These are phyloP conservation scores for Crithidia mellificae DNA, from an alignment of 208 protist genomes.

Conservation along the genomic window DNA sequence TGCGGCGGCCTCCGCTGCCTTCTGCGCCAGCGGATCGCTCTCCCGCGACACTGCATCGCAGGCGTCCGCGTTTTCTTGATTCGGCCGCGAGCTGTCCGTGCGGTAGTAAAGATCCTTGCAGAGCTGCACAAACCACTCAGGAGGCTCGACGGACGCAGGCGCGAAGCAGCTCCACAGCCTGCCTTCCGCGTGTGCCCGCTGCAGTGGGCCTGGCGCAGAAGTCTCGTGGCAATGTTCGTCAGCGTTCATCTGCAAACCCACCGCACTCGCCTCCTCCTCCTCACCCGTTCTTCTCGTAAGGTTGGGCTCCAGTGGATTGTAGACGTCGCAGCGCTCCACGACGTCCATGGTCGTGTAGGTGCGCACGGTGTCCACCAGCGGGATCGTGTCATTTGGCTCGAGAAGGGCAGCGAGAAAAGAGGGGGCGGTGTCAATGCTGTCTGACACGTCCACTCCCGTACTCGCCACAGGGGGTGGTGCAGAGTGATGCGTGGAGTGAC, in stretches of 20 bases:
- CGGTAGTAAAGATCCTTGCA: constrained; percentile 84
- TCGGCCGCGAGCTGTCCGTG: constrained; percentile 36
- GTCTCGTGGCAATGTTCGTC: background rate
- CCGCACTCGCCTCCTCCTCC: background rate
- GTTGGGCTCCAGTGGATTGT: constrained; percentile 63
- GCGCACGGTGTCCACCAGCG: constrained; percentile 67
- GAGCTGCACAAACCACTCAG: constrained; percentile 76
- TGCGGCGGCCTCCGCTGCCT: constrained; percentile 2
- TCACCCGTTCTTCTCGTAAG: constrained; percentile 12
- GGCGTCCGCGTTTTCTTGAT: constrained; percentile 15
- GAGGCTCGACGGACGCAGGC: constrained; percentile 34
- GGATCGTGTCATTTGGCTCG: constrained; percentile 62
- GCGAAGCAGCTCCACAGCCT: constrained; percentile 58
- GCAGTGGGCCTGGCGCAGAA: constrained; percentile 28
- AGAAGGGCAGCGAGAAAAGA: constrained; percentile 68
- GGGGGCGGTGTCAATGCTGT: constrained; percentile 1
- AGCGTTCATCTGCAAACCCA: background rate
- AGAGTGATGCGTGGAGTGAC: background rate
- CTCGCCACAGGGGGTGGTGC: no score
- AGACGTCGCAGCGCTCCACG: constrained; percentile 59
- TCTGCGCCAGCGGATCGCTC: constrained; percentile 38
- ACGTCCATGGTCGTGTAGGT: constrained; percentile 87
- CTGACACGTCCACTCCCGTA: no score
- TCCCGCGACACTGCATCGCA: constrained; percentile 38
- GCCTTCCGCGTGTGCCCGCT: constrained; percentile 39